Conservation (phyloP, 2,329 filamentous ascomycete genomes). For the Claviceps paspali region DNA sequence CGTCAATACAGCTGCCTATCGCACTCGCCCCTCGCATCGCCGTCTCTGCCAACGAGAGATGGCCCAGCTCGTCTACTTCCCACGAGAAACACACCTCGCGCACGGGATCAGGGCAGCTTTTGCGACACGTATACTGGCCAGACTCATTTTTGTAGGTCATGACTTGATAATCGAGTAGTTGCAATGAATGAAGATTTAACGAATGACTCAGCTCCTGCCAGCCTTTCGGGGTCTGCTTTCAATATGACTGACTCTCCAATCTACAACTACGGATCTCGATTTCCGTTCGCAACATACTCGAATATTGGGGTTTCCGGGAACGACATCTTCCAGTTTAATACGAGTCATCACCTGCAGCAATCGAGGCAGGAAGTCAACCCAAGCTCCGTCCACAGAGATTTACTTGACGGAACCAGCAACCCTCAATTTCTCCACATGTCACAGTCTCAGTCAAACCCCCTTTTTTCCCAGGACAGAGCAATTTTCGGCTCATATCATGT, state of each 20-base stretch:
- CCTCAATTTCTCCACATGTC: slow-evolving; percentile 15
- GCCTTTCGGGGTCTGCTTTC: slow-evolving; percentile 15
- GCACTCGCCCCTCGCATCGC: slow-evolving; percentile 24
- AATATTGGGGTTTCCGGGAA: slow-evolving; percentile 12
- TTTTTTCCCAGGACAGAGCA: slow-evolving; percentile 18
- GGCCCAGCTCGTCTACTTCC: slow-evolving; percentile 12
- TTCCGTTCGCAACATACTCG: slow-evolving; percentile 12
- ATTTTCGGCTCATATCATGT: slow-evolving; percentile 15
- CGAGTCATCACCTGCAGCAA: slow-evolving; percentile 11
- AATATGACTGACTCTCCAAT: slow-evolving; percentile 17
- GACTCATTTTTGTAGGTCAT: slow-evolving; percentile 6
- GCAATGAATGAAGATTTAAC: neutral
- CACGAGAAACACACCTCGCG: slow-evolving; percentile 11
- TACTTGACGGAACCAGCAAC: slow-evolving; percentile 8
- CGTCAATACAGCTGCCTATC: slow-evolving; percentile 22
- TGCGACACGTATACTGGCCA: slow-evolving; percentile 4
- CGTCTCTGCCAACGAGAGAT: slow-evolving; percentile 17
- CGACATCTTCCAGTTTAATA: slow-evolving; percentile 14
- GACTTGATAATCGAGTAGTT: neutral
- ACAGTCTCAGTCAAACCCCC: slow-evolving; percentile 17
- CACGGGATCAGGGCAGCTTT: slow-evolving; percentile 7
- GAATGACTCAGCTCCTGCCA: slow-evolving; percentile 10
- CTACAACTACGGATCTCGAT: slow-evolving; percentile 15
- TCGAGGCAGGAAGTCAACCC: slow-evolving; percentile 14
- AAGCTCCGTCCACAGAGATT: slow-evolving; percentile 8